These are phyloP conservation scores for Neurospora hispaniola DNA, from an alignment of 495 filamentous ascomycete species.

Conservation along the genomic window DNA sequence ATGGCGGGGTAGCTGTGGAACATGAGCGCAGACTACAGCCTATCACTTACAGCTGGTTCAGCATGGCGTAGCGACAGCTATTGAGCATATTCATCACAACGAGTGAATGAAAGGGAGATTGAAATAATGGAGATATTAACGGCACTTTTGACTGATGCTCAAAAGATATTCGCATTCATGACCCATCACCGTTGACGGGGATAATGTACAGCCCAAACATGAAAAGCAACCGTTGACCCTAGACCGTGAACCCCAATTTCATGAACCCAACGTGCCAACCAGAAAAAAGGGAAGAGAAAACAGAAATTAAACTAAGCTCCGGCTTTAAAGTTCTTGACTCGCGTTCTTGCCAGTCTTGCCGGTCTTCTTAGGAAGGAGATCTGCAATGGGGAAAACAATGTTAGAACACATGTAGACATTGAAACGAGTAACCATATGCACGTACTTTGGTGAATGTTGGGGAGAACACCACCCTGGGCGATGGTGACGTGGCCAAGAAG, in stretches of 20 bases:
- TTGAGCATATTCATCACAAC: background rate
- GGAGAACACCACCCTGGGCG: constrained; percentile 97
- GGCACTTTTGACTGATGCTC: constrained; percentile 13
- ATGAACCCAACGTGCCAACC: constrained; percentile 66
- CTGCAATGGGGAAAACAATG: constrained; percentile 33
- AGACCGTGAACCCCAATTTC: constrained; percentile 72
- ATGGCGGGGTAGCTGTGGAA: background rate
- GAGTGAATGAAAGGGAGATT: background rate
- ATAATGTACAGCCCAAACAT: constrained; percentile 90
- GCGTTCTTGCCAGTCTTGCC: constrained; percentile 80
- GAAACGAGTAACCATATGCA: constrained; percentile 9
- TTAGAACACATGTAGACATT: constrained; percentile 29
- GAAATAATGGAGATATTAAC: background rate
- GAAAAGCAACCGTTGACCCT: constrained; percentile 67
- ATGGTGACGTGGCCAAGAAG: constrained; percentile 98
- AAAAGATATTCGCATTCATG: constrained; percentile 44
- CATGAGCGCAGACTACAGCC: background rate
- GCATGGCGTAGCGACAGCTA: background rate
- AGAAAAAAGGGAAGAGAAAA: constrained; percentile 51
- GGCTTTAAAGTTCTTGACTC: constrained; percentile 79
- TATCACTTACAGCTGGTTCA: background rate
- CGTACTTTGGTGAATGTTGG: constrained; percentile 97
- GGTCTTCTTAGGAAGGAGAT: constrained; percentile 97
- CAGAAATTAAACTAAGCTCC: constrained; percentile 35
- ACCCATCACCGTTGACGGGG: constrained; percentile 57